Evolutionary conservation across 2,329 filamentous ascomycete species (phyloP), one percentile per base, ranked within the genome.

Genomic region (Fusarium haematococcum): DNA sequence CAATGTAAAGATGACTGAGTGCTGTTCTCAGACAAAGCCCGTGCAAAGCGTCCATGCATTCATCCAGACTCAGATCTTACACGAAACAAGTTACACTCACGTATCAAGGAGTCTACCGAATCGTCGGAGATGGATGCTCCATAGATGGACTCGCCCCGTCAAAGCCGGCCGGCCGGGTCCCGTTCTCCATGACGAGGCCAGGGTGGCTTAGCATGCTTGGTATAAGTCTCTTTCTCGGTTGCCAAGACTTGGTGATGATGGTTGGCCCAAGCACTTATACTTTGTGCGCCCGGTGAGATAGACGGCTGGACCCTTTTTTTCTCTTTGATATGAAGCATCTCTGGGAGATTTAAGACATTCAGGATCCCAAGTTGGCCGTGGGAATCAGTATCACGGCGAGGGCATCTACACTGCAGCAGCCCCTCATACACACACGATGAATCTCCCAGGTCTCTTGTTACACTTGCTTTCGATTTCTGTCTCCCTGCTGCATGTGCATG

Each of bases 121-220:
- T 33, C 25, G n/a, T 45, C 41, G 67, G 7, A 25, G 6, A 27
- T 27, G 35, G 7, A n/a, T 30, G 35, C 13, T 3, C 32, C 25
- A 4, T 23, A 43, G 23, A 52, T 30, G 32, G 43, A 5, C 43
- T 48, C 32, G 11, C 30, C 30, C 50, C 48, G 20, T 50, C 41
- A 16, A 50, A 33, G 30, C 58, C 66, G 54, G 30, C 58, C 66
- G 58, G 57, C 43, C 63, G 39, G 58, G 18, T 7, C 54, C 16
- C 59, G 11, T 14, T 52, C 32, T 33, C 33, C 48, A 60, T 71
- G 58, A 74, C 71, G 71, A 71, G 30, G 20, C 65, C 30, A 23
- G 48, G 62, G 71, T 74, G 71, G 71, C 71, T 74, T 35, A 74
- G 71, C 71, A 59, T 18, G 54, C 68, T 63, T 74, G 71, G 60